Base-by-base conservation (phyloP, 2,329 filamentous ascomycete species). In the Cladosporium sp. region DNA sequence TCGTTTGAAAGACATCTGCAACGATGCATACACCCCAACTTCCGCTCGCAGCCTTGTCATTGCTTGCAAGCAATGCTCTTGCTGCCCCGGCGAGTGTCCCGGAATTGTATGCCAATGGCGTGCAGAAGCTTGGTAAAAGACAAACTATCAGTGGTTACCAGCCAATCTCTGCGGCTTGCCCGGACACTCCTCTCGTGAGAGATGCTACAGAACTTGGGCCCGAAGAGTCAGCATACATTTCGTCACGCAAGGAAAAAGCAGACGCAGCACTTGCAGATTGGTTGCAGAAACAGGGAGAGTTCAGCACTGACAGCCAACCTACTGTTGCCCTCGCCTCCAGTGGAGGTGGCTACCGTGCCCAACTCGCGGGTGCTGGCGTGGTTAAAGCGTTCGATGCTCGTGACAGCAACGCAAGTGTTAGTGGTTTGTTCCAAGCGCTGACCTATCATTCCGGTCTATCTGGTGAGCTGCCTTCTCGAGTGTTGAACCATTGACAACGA, bases 401-500 rank as follows among this genome's bases (percentile, higher is more conserved):
- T 62, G 81, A 83, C 61, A 78, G 77, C 65, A 70, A 76, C 52
- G 68, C 74, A 6, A 75, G 73, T 52, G 78, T 78, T 8, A 78
- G 74, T 55, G 81, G 81, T 4, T 67, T 84, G 0, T 82, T 78
- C 62, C 81, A 84, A 71, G 77, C 74, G 5, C 58, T 82, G 12
- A 82, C 80, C 3, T 83, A 84, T 67, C 77, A 83, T 50, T 72
- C 78, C 55, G 81, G 77, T 21, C 49, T 66, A 18, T 66, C 64
- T 7, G 61, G 61, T 63, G 26, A 63, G 61, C 23, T 18, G 12
- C 8, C 1, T 23, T 10, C 6, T 46, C n/a, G 40, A 10, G 4
- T 23, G 7, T 10, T 23, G 5, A 33, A 26, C 6, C 44, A 21
- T n/a, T n/a, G 44, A 21, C 16, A 16, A 21, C 37, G 4, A 23